These are phyloP conservation scores for Petunia axillaris DNA, from an alignment of 257 asterid genomes.

Conservation along the genomic window DNA sequence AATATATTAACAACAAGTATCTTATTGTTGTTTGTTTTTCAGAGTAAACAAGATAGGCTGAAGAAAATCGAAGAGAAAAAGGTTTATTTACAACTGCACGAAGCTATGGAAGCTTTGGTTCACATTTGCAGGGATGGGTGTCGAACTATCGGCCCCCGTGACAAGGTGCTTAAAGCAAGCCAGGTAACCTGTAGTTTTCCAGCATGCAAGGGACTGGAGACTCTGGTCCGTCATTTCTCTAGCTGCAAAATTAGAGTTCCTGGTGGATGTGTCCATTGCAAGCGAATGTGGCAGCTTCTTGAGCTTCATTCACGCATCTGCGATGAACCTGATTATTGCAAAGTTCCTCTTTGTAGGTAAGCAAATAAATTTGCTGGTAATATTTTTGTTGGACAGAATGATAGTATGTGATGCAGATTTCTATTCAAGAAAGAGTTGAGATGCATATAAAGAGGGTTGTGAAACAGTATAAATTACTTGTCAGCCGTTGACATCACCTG, in stretches of 20 bases:
- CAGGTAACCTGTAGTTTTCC: constrained; percentile 57
- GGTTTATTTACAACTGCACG: constrained; percentile 79
- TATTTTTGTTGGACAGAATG: neutral
- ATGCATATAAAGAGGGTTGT: neutral
- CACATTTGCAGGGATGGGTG: constrained; percentile 92
- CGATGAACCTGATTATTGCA: constrained; percentile 73
- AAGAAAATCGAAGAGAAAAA: constrained; percentile 72
- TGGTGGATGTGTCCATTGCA: constrained; percentile 86
- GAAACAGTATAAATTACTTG: neutral
- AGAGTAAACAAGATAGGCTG: constrained; percentile 77
- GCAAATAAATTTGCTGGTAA: constrained; percentile 12
- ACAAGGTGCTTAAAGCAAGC: constrained; percentile 66
- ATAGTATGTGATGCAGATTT: neutral
- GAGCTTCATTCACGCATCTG: constrained; percentile 88
- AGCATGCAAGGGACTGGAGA: constrained; percentile 88
- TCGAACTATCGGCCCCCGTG: constrained; percentile 83
- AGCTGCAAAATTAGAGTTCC: constrained; percentile 73
- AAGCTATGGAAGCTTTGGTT: constrained; percentile 92
- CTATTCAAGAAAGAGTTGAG: neutral
- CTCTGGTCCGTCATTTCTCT: constrained; percentile 77
- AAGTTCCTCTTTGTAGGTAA: constrained; percentile 94
- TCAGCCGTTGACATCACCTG: neutral
- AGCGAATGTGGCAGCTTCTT: constrained; percentile 95
- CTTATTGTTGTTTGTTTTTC: constrained; percentile 24
- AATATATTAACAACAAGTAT: neutral